Evolutionary conservation across 441 rosid genomes (phyloP).

Genomic region (Viola pubescens): DNA sequence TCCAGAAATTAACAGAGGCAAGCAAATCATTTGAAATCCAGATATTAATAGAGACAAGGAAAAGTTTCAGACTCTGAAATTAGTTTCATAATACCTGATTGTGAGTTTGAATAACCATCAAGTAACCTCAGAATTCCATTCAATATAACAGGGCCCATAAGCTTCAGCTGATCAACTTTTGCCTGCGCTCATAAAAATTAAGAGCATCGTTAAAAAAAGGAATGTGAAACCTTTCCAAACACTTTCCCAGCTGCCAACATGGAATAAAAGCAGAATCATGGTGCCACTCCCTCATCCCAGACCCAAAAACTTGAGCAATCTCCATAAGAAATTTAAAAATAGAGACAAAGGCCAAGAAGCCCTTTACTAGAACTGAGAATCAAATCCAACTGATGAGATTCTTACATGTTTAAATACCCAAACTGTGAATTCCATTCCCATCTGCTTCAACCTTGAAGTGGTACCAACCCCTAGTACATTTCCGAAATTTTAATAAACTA

Average conservation of each 20-base stretch:
- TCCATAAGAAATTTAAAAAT: neutral
- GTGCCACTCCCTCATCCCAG: too few relatives aligned
- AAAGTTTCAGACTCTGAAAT: conserved; percentile 2
- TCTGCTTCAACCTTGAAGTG: conserved; percentile 84
- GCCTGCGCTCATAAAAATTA: conserved; percentile 44
- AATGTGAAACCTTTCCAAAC: neutral
- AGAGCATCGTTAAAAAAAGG: conserved; percentile 4
- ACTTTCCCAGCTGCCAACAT: too few relatives aligned
- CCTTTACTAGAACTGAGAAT: conserved; percentile 4
- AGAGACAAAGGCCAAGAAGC: neutral
- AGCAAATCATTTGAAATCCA: neutral
- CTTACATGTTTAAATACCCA: conserved; percentile 99
- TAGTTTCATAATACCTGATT: conserved; percentile 48
- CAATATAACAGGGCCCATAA: conserved; percentile 91
- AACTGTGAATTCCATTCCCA: conserved; percentile 98
- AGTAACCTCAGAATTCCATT: conserved; percentile 82
- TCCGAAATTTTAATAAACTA: conserved; percentile 17
- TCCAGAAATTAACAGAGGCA: neutral
- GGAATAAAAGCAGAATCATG: too few relatives aligned
- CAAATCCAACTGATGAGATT: conserved; percentile 18
- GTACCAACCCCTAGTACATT: conserved; percentile 62
- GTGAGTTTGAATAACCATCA: conserved; percentile 63
- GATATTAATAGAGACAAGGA: conserved; percentile 2
- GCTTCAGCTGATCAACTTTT: conserved; percentile 71
- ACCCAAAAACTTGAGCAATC: too few relatives aligned